Conservation (phyloP, 257 asterid genomes). For the Solanum microdontum region DNA sequence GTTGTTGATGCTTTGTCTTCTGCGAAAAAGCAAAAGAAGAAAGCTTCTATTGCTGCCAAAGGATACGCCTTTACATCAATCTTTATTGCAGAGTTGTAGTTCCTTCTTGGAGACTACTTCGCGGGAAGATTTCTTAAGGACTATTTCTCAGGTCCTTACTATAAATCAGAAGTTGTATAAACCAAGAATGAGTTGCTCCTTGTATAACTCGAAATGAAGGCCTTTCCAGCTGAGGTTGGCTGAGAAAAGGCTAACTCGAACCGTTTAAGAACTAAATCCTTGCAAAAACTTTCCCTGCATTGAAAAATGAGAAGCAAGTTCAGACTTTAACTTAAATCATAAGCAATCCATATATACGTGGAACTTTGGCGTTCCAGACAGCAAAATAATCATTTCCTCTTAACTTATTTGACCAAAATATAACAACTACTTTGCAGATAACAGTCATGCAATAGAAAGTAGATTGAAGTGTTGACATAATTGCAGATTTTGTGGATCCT, state of each 20-base stretch:
- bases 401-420: background rate
- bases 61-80: background rate
- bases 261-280: slow-evolving; percentile 21
- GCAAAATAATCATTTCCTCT: background rate
- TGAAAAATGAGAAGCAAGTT: background rate
- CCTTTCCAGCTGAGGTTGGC: slow-evolving; percentile 60
- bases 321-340: background rate
- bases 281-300: slow-evolving; percentile 55
- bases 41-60: background rate
- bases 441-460: background rate
- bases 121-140: background rate
- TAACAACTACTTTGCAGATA: background rate
- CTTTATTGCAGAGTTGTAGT: background rate
- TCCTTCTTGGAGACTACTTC: background rate
- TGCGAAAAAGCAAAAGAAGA: background rate
- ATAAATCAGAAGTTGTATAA: slow-evolving; percentile 31
- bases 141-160: background rate
- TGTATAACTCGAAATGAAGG: slow-evolving; percentile 51
- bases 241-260: slow-evolving; percentile 58
- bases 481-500: background rate
- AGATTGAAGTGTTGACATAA: background rate
- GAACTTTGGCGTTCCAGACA: background rate
- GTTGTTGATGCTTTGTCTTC: background rate
- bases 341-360: background rate
- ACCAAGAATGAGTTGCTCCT: slow-evolving; percentile 41